Evolutionary conservation across 371 early-diverging fungal genomes (phyloP), one percentile per base, ranked within the genome.

Genomic region (Cokeromyces recurvatus): DNA sequence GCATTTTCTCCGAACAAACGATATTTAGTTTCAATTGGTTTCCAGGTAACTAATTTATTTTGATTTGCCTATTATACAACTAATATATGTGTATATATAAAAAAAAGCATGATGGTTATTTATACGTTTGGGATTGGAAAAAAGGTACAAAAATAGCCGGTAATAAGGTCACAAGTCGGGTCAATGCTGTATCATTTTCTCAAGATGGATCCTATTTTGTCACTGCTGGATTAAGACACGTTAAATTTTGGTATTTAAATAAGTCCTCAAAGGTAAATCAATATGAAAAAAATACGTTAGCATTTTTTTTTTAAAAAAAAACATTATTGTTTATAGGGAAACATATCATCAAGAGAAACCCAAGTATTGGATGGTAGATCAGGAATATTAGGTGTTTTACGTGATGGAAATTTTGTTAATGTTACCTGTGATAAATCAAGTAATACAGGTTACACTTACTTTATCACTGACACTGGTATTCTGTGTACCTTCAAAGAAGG

Each of bases 81-180:
- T 29, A 11, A 5, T 8, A 8, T 29, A 29, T 29, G 29, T 34
- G n/a, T n/a, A n/a, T n/a, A n/a, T n/a, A n/a, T n/a, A n/a, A n/a
- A n/a, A n/a, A n/a, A n/a, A 68, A 89, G 84, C 90, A 90, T 56
- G 92, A 92, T 62, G 91, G 90, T 0, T 85, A 77, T 54, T 54
- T 90, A 20, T 81, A 87, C 57, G 79, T 90, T 21, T 92, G 92
- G 92, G 79, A 90, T 60, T 90, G 90, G 88, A 70, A 77, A 50
- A 77, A 75, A 24, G 83, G 82, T 3, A 62, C 64, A 3, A 79
- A 82, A 48, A 48, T 90, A 4, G 86, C 88, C 0, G 81, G 78
- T 32, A 85, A 81, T 52, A 78, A 81, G 54, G 77, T 88, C 34
- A 86, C 85, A 5, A 76, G 81, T 32, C 81, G 80, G 47, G 85